Percentiles rank a stretch among this genome's conserved stretches.
phyloP scores from a whole-genome alignment of 306 rosid genomes.

The Cicer yamashitae region DNA sequence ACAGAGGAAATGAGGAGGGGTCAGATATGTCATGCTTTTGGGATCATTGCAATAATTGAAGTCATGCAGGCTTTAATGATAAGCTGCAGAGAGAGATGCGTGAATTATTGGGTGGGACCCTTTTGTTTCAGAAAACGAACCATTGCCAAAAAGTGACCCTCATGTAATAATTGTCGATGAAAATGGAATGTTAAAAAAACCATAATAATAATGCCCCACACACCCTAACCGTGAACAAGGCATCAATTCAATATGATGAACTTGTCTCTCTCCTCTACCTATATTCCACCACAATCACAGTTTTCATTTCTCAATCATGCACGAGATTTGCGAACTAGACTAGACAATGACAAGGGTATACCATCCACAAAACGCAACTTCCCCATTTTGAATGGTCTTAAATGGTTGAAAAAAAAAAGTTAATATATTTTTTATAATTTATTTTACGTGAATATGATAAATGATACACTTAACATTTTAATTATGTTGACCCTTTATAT shows the following conservation, averaged over 20 bases:
- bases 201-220: background rate
- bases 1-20: slow-evolving; percentile 70
- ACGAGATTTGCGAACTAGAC: background rate
- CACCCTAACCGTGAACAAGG: background rate
- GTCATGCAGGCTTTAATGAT: slow-evolving; percentile 95
- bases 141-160: slow-evolving; percentile 38
- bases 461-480: too few species aligned
- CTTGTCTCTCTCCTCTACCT: background rate
- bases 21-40: slow-evolving; percentile 95
- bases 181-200: slow-evolving; percentile 40
- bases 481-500: too few species aligned
- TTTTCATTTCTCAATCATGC: slow-evolving; percentile 41
- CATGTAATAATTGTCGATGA: slow-evolving; percentile 12
- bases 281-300: slow-evolving; percentile 34
- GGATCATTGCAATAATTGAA: slow-evolving; percentile 99
- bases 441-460: too few species aligned
- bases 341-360: too few species aligned
- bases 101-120: slow-evolving; percentile 70
- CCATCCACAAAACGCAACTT: too few species aligned
- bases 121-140: slow-evolving; percentile 41
- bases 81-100: slow-evolving; percentile 56
- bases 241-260: background rate
- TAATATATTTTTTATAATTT: too few species aligned
- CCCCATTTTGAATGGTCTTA: too few species aligned
- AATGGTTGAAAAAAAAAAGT: too few species aligned